Percentiles rank a stretch among this genome's conserved stretches.
Conservation (phyloP, 2,329 filamentous ascomycete species). For the Scytalidium lignicola region DNA sequence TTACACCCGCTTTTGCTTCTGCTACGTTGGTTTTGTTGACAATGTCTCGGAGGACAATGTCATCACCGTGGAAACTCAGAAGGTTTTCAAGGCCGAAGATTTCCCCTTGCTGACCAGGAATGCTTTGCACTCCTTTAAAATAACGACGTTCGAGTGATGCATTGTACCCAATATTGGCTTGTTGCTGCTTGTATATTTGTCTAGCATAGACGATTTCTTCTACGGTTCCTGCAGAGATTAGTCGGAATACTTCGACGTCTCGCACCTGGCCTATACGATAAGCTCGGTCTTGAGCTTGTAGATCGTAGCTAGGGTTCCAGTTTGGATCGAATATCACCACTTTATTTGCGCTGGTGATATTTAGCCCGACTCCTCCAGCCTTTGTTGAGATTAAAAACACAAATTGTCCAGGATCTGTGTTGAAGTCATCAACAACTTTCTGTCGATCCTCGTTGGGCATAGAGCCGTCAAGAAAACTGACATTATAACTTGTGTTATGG, state of each 20-base stretch:
- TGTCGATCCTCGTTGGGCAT: slow-evolving; percentile 81
- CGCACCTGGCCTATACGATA: slow-evolving; percentile 91
- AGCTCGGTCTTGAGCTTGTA: slow-evolving; percentile 93
- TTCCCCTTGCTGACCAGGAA: slow-evolving; percentile 78
- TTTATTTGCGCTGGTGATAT: slow-evolving; percentile 97
- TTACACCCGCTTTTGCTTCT: slow-evolving; percentile 81
- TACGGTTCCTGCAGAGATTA: slow-evolving; percentile 86
- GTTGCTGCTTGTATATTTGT: slow-evolving; percentile 98
- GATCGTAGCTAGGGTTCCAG: slow-evolving; percentile 93
- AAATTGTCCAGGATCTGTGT: slow-evolving; percentile 79
- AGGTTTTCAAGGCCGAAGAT: slow-evolving; percentile 89
- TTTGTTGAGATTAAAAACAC: slow-evolving; percentile 94
- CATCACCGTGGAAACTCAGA: slow-evolving; percentile 74
- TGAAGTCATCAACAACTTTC: slow-evolving; percentile 82
- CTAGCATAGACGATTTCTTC: slow-evolving; percentile 96
- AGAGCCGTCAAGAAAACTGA: slow-evolving; percentile 84
- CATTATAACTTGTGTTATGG: slow-evolving; percentile 80
- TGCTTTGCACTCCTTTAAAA: slow-evolving; percentile 89
- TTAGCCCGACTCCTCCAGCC: slow-evolving; percentile 80
- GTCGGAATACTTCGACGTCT: slow-evolving; percentile 91
- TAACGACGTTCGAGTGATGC: slow-evolving; percentile 89
- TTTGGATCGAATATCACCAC: slow-evolving; percentile 96
- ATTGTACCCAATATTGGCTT: slow-evolving; percentile 95
- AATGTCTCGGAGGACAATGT: slow-evolving; percentile 83
- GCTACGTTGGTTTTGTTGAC: slow-evolving; percentile 98